phyloP scores from a whole-genome alignment of 805 yeast genomes.

The Yamadazyma laniorum region DNA sequence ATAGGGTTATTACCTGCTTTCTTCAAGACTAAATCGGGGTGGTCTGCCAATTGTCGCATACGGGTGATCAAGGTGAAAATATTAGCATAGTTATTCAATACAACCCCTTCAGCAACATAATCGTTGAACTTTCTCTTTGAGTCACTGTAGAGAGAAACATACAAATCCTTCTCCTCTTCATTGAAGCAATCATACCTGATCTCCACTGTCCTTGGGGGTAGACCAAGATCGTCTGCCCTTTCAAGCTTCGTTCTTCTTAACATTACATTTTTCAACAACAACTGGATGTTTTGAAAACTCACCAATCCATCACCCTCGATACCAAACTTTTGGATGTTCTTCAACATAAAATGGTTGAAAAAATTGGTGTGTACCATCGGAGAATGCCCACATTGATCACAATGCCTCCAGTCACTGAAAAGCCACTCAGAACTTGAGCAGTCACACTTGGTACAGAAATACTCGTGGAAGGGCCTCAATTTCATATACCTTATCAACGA shows the following conservation, averaged over 20 bases:
- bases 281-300: conserved; percentile 75
- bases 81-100: conserved; percentile 92
- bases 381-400: conserved; percentile 85
- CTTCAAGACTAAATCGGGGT: conserved; percentile 90
- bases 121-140: conserved; percentile 85
- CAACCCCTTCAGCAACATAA: conserved; percentile 95
- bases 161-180: conserved; percentile 92
- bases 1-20: conserved; percentile 41
- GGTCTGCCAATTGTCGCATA: conserved; percentile 98
- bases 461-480: conserved; percentile 81
- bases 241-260: conserved; percentile 92
- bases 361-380: conserved; percentile 95
- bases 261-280: conserved; percentile 78
- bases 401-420: conserved; percentile 77
- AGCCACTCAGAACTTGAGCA: conserved; percentile 83
- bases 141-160: conserved; percentile 83
- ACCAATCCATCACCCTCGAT: conserved; percentile 76
- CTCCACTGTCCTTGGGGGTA: conserved; percentile 94
- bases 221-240: conserved; percentile 94
- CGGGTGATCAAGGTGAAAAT: conserved; percentile 93
- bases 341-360: conserved; percentile 93
- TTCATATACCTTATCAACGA: conserved; percentile 84
- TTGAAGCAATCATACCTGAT: conserved; percentile 85
- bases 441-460: conserved; percentile 91
- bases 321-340: conserved; percentile 86